phyloP scores from a whole-genome alignment of 768 basidiomycete genomes.

The Boletus rex-veris region DNA sequence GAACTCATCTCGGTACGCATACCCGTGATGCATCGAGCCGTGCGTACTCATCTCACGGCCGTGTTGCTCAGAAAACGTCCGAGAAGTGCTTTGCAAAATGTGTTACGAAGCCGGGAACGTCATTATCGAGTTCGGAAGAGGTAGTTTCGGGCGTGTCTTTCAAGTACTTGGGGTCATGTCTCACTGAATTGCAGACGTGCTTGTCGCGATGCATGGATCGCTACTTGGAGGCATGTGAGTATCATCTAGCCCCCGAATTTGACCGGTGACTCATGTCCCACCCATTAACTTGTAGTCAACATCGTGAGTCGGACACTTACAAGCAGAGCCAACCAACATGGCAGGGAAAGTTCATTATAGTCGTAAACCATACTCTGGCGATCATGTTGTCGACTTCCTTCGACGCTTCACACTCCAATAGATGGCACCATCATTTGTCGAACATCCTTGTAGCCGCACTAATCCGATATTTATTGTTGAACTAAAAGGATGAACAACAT shows the following conservation, averaged over 20 bases:
- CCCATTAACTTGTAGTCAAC: conserved; percentile 51
- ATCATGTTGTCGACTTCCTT: not conserved
- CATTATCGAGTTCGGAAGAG: conserved; percentile 70
- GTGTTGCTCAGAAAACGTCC: conserved; percentile 58
- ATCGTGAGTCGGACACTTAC: conserved; percentile 71
- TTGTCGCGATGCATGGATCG: conserved; percentile 73
- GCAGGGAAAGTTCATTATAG: conserved; percentile 19
- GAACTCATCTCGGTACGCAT: conserved; percentile 68
- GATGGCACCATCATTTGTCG: not conserved
- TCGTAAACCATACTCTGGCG: not conserved
- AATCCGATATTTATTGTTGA: conserved; percentile 13
- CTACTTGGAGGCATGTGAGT: conserved; percentile 83
- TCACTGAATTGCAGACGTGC: conserved; percentile 52
- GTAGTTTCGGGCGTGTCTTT: conserved; percentile 33
- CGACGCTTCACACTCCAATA: not conserved
- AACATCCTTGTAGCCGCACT: not conserved
- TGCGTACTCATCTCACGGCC: not conserved
- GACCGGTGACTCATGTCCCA: not conserved
- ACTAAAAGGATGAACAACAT: conserved; percentile 7
- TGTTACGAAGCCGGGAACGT: conserved; percentile 67
- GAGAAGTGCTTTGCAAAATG: conserved; percentile 79
- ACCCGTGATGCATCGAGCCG: not conserved
- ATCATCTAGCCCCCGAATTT: not conserved
- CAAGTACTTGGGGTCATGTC: not conserved
- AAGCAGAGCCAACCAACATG: conserved; percentile 41